These are phyloP conservation scores for Cercospora janseana DNA, from an alignment of 2,329 filamentous ascomycete genomes.

Conservation along the genomic window DNA sequence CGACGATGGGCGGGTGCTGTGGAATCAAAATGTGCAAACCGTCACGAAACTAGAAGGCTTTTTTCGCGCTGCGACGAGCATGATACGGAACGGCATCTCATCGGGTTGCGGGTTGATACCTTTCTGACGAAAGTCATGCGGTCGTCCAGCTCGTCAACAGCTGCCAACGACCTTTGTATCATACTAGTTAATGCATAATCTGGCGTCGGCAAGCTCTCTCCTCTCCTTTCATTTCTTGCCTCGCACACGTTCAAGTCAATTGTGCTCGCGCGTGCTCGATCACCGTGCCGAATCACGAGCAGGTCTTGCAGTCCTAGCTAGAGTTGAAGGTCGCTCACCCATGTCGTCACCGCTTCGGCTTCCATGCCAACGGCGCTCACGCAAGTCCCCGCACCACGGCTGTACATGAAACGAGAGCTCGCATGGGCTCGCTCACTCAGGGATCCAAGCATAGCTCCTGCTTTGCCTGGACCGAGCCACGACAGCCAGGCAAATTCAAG, in stretches of 20 bases:
- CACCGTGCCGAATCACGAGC: slow-evolving; percentile 1
- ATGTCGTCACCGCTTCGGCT: slow-evolving; percentile 1
- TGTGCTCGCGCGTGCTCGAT: background rate
- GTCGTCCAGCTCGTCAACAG: slow-evolving; percentile 17
- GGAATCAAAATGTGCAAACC: slow-evolving; percentile 7
- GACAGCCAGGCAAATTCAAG: background rate
- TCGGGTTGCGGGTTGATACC: slow-evolving; percentile 17
- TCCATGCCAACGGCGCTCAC: slow-evolving; percentile 10
- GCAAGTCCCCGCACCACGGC: slow-evolving; percentile 1
- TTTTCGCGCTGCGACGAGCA: slow-evolving; percentile 20
- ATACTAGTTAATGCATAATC: slow-evolving; percentile 29
- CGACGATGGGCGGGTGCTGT: background rate
- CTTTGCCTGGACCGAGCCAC: background rate
- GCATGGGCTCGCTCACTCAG: background rate
- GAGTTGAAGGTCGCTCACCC: background rate
- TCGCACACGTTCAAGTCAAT: background rate
- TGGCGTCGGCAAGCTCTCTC: background rate
- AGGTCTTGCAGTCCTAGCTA: background rate
- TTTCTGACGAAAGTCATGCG: slow-evolving; percentile 25
- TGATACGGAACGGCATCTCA: slow-evolving; percentile 24
- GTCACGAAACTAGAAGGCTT: slow-evolving; percentile 13
- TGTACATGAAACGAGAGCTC: background rate
- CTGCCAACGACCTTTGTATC: slow-evolving; percentile 25
- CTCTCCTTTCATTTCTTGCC: background rate
- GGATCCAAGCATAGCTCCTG: slow-evolving; percentile 2